Evolutionary conservation across 768 basidiomycete species (phyloP), one percentile per base, ranked within the genome.

Genomic region (Kwoniella sp.): DNA sequence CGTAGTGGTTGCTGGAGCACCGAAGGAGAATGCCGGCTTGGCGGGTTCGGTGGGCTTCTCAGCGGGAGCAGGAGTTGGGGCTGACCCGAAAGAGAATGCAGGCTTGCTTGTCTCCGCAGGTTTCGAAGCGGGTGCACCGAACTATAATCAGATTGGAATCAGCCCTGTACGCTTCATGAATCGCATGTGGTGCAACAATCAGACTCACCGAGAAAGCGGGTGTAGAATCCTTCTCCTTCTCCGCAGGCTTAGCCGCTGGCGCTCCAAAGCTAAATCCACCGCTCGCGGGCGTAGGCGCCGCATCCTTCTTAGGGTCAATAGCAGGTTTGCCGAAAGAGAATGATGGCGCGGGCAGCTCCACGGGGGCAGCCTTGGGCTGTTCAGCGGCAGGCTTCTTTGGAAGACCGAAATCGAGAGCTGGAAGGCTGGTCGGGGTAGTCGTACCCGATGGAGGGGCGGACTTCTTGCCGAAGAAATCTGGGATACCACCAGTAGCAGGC

Each of bases 381-480:
- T 60, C 53, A 11, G 30, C 41, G 22, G 41, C 34, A 30, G 45
- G 15, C 53, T 60, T 60, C 53, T 60, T 61, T 3, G 66, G 45
- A 34, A 64, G 7, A 31, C 68, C 68, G 52, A 69, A 69, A 26
- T 65, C 55, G 47, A 69, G 63, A 11, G 69, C 58, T 8, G 61
- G 55, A 23, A 60, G 23, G 1, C 48, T 28, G 22, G 66, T 20
- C 2, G 69, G 62, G 9, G 69, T 70, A 4, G 62, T n/a, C 15
- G 69, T 64, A 28, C 68, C 68, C 11, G 68, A 69, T 0, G 66
- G 30, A 22, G 63, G 63, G 2, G 63, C 54, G 8, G 58, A 58
- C 45, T 64, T 64, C 37, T 57, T 57, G 4, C 68, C 68, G 17
- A 69, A 69, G 51, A 69, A 69, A 34, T 69, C 58, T 4, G 68